Base-by-base conservation (phyloP, 2,329 filamentous ascomycete genomes). In the Emergomyces orientalis region DNA sequence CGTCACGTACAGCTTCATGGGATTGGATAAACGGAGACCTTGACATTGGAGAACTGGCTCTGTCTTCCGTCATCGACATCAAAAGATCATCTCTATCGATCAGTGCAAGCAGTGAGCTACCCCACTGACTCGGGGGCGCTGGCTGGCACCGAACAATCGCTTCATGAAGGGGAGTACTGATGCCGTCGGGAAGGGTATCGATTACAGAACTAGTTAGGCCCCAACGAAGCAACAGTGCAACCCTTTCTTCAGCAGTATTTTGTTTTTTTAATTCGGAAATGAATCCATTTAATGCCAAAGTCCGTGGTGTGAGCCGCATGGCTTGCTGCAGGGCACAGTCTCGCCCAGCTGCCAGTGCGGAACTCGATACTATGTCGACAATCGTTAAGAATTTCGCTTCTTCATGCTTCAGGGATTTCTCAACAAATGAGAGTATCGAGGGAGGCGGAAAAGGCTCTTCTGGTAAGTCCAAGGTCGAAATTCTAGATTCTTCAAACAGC, bases 21-120 rank as follows among this genome's bases (percentile, higher is more conserved):
- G 85, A 85, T 17, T 85, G 81, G 8, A 81, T 69, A 63, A 71
- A 70, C 62, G 70, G 73, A 59, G 67, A 69, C 60, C 71, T 75
- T 45, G 70, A 69, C 45, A 65, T 68, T 69, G 75, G 69, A 70
- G 73, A 65, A 41, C 63, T 67, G 30, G 71, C 72, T 64, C 77
- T 78, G 49, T 78, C 76, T 7, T 80, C 78, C 45, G 81, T 78
- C 59, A 90, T 78, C 11, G 90, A 80, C 54, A 86, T 81, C 67
- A 85, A 87, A 51, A 97, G 83, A 71, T 97, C 94, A 64, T 90
- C 87, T 64, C 94, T 85, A 60, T 90, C 88, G 14, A 97, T 85
- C 5, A 97, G 78, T 61, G 86, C 82, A 17, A 97, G 81, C 6
- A 96, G 78, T 1, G 85, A 82, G 51, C 82, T 81, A 17, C 84